These are phyloP conservation scores for Apiospora arundinis DNA, from an alignment of 2,329 filamentous ascomycete species.

Conservation along the genomic window DNA sequence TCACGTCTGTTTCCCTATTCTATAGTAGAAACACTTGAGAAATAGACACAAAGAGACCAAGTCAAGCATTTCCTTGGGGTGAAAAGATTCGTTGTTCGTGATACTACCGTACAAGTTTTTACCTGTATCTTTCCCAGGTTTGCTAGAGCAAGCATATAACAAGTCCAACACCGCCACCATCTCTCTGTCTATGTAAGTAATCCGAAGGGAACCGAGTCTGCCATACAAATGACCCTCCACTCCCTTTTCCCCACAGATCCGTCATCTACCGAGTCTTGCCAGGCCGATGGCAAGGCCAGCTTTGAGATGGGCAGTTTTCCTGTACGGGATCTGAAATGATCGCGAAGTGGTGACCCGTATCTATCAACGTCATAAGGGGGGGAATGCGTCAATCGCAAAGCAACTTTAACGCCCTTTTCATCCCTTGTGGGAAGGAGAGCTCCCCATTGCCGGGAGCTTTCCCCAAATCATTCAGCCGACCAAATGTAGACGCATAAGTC, in stretches of 20 bases:
- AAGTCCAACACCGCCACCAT: not conserved
- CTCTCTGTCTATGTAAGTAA: not conserved
- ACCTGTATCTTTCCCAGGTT: not conserved
- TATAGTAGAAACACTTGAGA: not conserved
- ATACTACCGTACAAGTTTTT: not conserved
- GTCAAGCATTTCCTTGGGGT: not conserved
- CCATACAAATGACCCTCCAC: not conserved
- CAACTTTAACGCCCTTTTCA: slow-evolving; percentile 7
- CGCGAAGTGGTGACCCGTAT: not conserved
- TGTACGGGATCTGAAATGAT: not conserved
- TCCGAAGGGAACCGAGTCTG: not conserved
- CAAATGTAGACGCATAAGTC: not conserved
- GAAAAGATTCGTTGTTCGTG: slow-evolving; percentile 2
- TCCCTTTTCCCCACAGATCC: not conserved
- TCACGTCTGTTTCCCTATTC: not conserved
- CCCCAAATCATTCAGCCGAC: not conserved
- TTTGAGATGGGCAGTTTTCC: not conserved
- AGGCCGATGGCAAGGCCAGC: not conserved
- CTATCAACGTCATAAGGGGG: not conserved
- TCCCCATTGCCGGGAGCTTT: not conserved
- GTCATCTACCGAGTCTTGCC: not conserved
- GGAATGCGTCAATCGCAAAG: not conserved
- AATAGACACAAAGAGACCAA: not conserved
- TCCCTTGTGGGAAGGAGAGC: not conserved
- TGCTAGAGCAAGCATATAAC: not conserved